Conservation (phyloP, 495 filamentous ascomycete genomes). For the Annulohypoxylon bovei region DNA sequence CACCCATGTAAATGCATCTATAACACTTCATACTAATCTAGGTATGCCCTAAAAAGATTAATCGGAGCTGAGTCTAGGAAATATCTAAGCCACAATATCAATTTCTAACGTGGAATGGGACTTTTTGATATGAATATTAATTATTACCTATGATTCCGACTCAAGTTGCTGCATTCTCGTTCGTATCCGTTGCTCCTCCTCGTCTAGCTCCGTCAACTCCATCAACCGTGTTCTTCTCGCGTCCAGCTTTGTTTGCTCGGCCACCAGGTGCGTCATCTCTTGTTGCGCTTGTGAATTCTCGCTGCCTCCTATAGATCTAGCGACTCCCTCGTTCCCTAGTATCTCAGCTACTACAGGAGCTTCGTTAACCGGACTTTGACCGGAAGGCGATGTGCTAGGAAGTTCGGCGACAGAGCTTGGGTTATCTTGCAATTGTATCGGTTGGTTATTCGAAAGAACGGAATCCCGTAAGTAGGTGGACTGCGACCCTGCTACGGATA, state of each 20-base stretch:
- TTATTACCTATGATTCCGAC: neutral
- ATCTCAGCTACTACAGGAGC: neutral
- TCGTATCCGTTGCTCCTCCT: slow-evolving; percentile 26
- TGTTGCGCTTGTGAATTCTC: slow-evolving; percentile 11
- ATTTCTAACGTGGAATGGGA: no score
- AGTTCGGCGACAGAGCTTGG: neutral
- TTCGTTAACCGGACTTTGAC: no score
- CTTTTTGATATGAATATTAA: no score
- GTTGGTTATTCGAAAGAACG: neutral
- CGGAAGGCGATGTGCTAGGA: neutral
- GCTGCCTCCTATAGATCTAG: slow-evolving; percentile 5
- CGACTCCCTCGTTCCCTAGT: neutral
- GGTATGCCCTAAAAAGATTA: neutral
- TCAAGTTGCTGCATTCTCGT: slow-evolving; percentile 21
- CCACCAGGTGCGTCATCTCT: slow-evolving; percentile 11
- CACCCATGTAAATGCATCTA: no score
- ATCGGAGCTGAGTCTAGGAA: neutral
- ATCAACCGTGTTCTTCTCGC: slow-evolving; percentile 18
- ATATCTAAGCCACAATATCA: no score
- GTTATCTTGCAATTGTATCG: neutral
- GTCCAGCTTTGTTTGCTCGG: slow-evolving; percentile 27
- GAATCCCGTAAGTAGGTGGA: neutral
- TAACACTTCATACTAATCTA: no score
- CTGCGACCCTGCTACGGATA: slow-evolving; percentile 6
- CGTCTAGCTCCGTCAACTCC: slow-evolving; percentile 22